phyloP scores from a whole-genome alignment of 2,329 filamentous ascomycete genomes.

The Harringtonia lauricola region DNA sequence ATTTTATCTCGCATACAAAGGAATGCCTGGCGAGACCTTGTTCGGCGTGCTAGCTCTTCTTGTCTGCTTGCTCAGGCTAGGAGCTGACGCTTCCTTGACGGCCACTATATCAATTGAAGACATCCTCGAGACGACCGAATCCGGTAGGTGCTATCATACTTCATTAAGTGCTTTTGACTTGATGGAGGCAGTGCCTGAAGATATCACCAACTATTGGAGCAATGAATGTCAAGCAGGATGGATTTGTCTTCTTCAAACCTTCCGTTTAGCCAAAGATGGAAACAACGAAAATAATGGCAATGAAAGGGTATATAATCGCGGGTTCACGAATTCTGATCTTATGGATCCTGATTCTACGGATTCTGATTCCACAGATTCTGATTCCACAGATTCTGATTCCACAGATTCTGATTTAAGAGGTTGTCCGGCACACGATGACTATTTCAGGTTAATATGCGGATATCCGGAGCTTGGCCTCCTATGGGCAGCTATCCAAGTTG shows the following conservation, averaged over 20 bases:
- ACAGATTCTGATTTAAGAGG: no score
- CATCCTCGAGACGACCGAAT: background rate
- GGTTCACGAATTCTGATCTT: no score
- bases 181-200: background rate
- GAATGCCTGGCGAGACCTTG: slow-evolving; percentile 1
- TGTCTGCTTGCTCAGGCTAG: background rate
- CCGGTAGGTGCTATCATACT: background rate
- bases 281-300: background rate
- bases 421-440: background rate
- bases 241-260: background rate
- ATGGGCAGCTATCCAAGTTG: slow-evolving; percentile 2
- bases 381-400: no score
- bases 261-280: background rate
- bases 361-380: no score
- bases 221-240: background rate
- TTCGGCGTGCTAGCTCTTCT: slow-evolving; percentile 3
- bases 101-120: background rate
- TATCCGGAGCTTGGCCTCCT: background rate
- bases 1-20: slow-evolving; percentile 1
- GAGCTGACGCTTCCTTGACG: background rate
- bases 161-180: background rate
- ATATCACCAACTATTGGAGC: background rate
- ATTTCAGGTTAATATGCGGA: background rate
- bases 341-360: no score
- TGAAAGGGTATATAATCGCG: background rate